These are phyloP conservation scores for Aspergillus sp. DNA, from an alignment of 2,329 filamentous ascomycete genomes.

Conservation along the genomic window DNA sequence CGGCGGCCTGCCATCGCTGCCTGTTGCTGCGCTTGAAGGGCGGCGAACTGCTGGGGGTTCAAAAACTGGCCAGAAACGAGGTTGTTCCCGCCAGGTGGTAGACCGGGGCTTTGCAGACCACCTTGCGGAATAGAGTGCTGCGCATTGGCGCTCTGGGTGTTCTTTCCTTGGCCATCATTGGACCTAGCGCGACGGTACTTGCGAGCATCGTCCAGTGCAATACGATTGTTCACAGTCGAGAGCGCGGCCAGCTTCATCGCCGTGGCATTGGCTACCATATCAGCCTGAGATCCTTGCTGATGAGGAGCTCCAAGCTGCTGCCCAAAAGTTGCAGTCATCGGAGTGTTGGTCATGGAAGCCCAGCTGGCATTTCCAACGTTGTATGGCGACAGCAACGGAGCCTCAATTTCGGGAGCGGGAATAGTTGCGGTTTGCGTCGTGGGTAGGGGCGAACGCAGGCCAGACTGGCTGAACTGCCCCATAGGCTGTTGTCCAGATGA, in stretches of 20 bases:
- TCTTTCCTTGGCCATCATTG: conserved; percentile 65
- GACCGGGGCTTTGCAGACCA: conserved; percentile 58
- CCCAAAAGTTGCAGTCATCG: conserved; percentile 86
- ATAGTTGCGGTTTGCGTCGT: conserved; percentile 85
- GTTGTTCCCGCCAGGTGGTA: conserved; percentile 72
- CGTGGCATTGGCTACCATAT: conserved; percentile 98
- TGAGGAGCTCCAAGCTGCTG: conserved; percentile 44
- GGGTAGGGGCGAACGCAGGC: conserved; percentile 77
- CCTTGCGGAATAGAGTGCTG: conserved; percentile 66
- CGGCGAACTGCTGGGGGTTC: conserved; percentile 79
- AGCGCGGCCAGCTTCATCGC: conserved; percentile 98
- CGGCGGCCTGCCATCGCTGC: conserved; percentile 63
- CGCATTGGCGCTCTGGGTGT: conserved; percentile 39
- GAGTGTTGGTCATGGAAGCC: conserved; percentile 98
- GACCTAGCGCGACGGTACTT: conserved; percentile 93
- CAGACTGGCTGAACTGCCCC: conserved; percentile 89
- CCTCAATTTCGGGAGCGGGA: conserved; percentile 70
- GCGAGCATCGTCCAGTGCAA: conserved; percentile 92
- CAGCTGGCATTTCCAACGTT: conserved; percentile 82
- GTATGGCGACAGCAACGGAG: conserved; percentile 81
- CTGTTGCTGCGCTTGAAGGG: conserved; percentile 69
- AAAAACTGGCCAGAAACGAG: conserved; percentile 86
- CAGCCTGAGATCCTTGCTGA: conserved; percentile 66
- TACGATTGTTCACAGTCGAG: conserved; percentile 97
- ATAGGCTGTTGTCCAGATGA: conserved; percentile 75